Evolutionary conservation across 768 basidiomycete genomes (phyloP), one percentile per base, ranked within the genome.

Genomic region (Mycena venus): DNA sequence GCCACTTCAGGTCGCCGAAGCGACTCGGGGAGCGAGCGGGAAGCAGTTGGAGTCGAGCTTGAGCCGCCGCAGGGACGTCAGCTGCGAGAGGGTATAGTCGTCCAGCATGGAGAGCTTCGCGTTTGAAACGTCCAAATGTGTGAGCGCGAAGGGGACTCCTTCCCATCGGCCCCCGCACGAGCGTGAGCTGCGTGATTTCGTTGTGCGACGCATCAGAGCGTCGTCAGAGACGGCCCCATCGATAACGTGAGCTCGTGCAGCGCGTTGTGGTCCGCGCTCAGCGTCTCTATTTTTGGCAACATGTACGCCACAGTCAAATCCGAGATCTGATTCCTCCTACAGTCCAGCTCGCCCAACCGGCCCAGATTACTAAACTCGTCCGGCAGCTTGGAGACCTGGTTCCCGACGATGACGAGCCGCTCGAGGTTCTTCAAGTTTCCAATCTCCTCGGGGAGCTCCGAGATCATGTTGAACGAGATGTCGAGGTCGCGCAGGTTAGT

Each of bases 381-480:
- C 0, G 97, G 96, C 53, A 99, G 91, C 40, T 84, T 86, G 1
- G 90, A 85, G 36, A 99, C 88, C 75, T 91, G 89, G 83, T 99
- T 99, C 29, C 95, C 95, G n/a, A 97, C 93, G 53, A 97, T 89
- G 51, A 93, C 86, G 70, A n/a, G n/a, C n/a, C n/a, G n/a, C n/a
- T n/a, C n/a, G n/a, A n/a, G n/a, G n/a, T n/a, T n/a, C n/a, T n/a
- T n/a, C n/a, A n/a, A n/a, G n/a, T n/a, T n/a, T n/a, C n/a, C n/a
- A n/a, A n/a, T n/a, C n/a, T n/a, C n/a, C n/a, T n/a, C n/a, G n/a
- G n/a, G n/a, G n/a, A n/a, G n/a, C n/a, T n/a, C n/a, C n/a, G n/a
- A n/a, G n/a, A 99, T 92, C 82, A 89, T 91, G 85, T 99, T 99
- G 88, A 99, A 99, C 0, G 98, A 99, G 44, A 98, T 87, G 79